These are phyloP conservation scores for Penicillium sp. DNA, from an alignment of 2,329 filamentous ascomycete genomes.

Conservation along the genomic window DNA sequence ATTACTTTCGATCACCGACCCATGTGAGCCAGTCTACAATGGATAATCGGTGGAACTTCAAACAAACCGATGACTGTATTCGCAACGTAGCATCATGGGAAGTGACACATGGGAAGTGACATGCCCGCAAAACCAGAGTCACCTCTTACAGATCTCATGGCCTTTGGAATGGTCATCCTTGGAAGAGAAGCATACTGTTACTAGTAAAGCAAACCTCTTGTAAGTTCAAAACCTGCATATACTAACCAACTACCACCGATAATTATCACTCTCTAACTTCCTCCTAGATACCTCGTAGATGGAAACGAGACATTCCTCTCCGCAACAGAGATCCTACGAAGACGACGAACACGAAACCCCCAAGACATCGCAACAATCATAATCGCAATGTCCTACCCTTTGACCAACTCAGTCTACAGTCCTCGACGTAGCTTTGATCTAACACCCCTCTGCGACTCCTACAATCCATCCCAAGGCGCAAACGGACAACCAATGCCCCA, in stretches of 20 bases:
- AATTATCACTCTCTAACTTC: background rate
- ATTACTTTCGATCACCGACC: no score
- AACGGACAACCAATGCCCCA: background rate
- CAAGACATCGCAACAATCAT: background rate
- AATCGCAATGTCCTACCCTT: background rate
- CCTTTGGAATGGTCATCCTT: background rate
- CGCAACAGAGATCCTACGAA: background rate
- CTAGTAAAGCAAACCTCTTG: background rate
- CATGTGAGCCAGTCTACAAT: no score
- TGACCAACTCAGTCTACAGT: background rate
- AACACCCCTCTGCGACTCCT: background rate
- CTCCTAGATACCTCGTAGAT: background rate
- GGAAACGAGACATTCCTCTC: background rate
- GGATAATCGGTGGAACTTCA: background rate
- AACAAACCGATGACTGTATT: background rate
- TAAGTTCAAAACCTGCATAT: no score
- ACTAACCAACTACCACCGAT: background rate
- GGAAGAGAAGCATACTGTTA: background rate
- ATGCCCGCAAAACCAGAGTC: background rate
- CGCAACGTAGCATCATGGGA: background rate
- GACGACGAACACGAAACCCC: background rate
- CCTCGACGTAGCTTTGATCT: background rate
- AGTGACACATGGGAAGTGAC: no score
- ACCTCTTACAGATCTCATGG: background rate
- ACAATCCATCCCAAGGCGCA: background rate